Conservation (phyloP, 2,329 filamentous ascomycete genomes). For the Exophiala oligosperma region DNA sequence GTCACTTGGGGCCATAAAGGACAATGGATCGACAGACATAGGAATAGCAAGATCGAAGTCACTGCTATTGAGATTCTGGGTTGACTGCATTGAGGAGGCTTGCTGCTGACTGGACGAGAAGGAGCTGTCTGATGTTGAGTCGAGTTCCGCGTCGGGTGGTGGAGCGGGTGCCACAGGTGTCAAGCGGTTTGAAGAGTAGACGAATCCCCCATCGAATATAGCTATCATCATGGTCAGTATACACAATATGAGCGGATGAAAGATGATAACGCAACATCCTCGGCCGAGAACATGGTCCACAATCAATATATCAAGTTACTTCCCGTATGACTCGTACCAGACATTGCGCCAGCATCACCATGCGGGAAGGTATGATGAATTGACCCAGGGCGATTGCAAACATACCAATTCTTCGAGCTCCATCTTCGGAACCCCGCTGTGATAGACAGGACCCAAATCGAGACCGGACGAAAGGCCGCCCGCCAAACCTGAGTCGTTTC, state of each 20-base stretch:
- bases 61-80: background rate
- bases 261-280: background rate
- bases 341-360: too few species aligned
- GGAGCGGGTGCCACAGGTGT: background rate
- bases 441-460: constrained; percentile 5
- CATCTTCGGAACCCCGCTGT: background rate
- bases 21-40: background rate
- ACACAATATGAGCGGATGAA: background rate
- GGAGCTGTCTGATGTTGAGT: background rate
- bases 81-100: background rate
- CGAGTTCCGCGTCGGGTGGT: background rate
- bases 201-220: constrained; percentile 4
- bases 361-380: too few species aligned
- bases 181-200: background rate
- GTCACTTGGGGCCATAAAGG: constrained; percentile 5
- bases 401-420: constrained; percentile 5
- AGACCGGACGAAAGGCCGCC: background rate
- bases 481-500: constrained; percentile 7
- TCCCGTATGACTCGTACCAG: too few species aligned
- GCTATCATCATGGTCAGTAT: background rate
- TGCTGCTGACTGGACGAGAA: background rate
- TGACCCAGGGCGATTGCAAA: background rate
- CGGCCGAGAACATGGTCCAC: background rate
- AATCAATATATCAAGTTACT: too few species aligned
- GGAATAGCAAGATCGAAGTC: background rate